phyloP scores from a whole-genome alignment of 1,284 basidiomycete species.

The Heterobasidion annosum region DNA sequence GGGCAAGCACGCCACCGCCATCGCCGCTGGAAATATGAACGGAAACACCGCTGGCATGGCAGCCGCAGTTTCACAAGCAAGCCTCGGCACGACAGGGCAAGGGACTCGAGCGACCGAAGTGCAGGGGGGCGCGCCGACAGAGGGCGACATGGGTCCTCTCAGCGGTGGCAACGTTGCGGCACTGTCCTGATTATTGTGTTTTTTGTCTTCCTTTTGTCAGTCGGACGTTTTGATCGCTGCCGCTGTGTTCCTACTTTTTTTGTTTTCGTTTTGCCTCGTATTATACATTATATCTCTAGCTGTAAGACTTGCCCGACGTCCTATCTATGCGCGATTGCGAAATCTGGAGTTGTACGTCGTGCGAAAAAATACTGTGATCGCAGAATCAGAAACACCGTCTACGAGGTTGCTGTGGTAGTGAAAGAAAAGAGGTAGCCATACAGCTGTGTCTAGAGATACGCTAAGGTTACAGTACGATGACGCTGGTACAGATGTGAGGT shows the following conservation, averaged over 20 bases:
- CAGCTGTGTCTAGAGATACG: not conserved
- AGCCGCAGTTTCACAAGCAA: slow-evolving; percentile 21
- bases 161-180: slow-evolving; percentile 15
- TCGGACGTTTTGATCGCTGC: not conserved
- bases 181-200: slow-evolving; percentile 5
- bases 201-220: not conserved
- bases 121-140: slow-evolving; percentile 18
- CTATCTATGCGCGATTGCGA: not conserved
- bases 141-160: slow-evolving; percentile 24
- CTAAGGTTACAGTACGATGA: not conserved
- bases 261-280: not conserved
- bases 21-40: slow-evolving; percentile 9
- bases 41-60: slow-evolving; percentile 4
- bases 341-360: too few species aligned
- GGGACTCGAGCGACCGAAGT: slow-evolving; percentile 48
- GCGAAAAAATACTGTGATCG: too few species aligned
- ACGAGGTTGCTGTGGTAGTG: not conserved
- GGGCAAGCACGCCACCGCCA: slow-evolving; percentile 29
- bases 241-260: not conserved
- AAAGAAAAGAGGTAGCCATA: not conserved
- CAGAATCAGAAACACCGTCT: too few species aligned
- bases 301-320: not conserved
- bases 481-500: too few species aligned
- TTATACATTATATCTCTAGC: not conserved
- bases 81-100: slow-evolving; percentile 45